Conservation (phyloP, 345 rosid genomes). For the Camelina hispida region DNA sequence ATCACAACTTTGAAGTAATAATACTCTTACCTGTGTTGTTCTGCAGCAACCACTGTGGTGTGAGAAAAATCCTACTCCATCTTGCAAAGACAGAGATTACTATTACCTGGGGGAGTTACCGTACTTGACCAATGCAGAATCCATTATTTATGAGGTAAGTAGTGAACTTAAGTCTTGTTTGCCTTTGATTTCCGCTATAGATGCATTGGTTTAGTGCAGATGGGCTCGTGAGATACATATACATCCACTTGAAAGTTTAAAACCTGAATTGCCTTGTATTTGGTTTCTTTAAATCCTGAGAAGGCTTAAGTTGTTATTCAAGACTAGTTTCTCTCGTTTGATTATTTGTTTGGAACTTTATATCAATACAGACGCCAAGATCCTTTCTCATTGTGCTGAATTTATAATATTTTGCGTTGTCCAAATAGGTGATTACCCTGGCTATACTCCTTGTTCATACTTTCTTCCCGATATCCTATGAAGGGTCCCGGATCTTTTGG, state of each 20-base stretch:
- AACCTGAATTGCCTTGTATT: not conserved
- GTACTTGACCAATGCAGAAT: conserved; percentile 67
- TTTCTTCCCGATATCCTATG: conserved; percentile 76
- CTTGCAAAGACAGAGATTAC: conserved; percentile 77
- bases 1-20: not conserved
- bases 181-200: not conserved
- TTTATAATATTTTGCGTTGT: not conserved
- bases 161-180: not conserved
- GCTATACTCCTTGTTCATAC: conserved; percentile 62
- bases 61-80: conserved; percentile 46
- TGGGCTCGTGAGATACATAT: conserved; percentile 7
- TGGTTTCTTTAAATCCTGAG: not conserved
- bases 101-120: conserved; percentile 92
- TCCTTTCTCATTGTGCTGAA: conserved; percentile 27
- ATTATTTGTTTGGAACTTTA: conserved; percentile 2
- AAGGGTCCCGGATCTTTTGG: conserved; percentile 73
- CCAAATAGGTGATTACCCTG: conserved; percentile 55
- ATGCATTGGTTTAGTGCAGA: not conserved
- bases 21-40: conserved; percentile 13
- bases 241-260: not conserved
- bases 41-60: conserved; percentile 97
- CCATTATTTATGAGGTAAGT: conserved; percentile 81
- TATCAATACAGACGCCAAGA: not conserved
- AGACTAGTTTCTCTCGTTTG: conserved; percentile 9
- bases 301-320: not conserved